Conservation (phyloP, 495 filamentous ascomycete species). For the Lichina pygmaea region DNA sequence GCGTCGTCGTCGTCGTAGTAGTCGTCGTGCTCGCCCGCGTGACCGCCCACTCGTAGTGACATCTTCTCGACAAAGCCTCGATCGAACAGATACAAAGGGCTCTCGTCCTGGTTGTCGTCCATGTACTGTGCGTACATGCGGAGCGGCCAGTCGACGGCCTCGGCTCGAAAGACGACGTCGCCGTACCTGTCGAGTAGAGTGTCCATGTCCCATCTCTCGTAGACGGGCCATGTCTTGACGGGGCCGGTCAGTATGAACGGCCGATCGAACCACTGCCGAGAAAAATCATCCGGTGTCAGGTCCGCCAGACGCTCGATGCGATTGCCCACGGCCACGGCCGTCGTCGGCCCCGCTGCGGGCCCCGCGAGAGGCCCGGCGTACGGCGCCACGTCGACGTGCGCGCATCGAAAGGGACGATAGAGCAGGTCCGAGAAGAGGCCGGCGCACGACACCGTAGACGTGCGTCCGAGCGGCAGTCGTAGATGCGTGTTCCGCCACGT, state of each 20-base stretch:
- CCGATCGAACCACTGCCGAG: slow-evolving; percentile 41
- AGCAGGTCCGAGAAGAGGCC: slow-evolving; percentile 78
- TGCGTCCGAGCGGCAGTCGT: slow-evolving; percentile 21
- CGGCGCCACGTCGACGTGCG: slow-evolving; percentile 36
- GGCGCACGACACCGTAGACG: slow-evolving; percentile 33
- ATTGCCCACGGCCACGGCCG: slow-evolving; percentile 39
- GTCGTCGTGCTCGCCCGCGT: neutral
- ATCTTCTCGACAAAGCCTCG: slow-evolving; percentile 72
- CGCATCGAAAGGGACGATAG: slow-evolving; percentile 77
- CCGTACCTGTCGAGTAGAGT: slow-evolving; percentile 34
- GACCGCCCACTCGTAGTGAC: slow-evolving; percentile 28
- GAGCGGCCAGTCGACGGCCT: slow-evolving; percentile 82
- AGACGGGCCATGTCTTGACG: slow-evolving; percentile 66
- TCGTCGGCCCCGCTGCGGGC: neutral
- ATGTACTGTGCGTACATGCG: slow-evolving; percentile 63
- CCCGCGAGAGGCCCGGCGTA: slow-evolving; percentile 23
- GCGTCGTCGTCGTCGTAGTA: slow-evolving; percentile 8
- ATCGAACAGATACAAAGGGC: slow-evolving; percentile 84
- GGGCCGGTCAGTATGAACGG: slow-evolving; percentile 76
- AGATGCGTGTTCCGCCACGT: slow-evolving; percentile 72
- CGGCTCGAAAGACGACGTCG: slow-evolving; percentile 50
- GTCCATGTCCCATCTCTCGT: slow-evolving; percentile 42
- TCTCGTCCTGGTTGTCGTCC: slow-evolving; percentile 59
- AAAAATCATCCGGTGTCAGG: slow-evolving; percentile 48
- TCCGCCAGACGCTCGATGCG: slow-evolving; percentile 40